A percentile compares a stretch with the other conserved stretches of the same genome.
These are phyloP conservation scores for Hyaloscypha bicolor DNA, from an alignment of 495 filamentous ascomycete genomes.

Conservation along the genomic window DNA sequence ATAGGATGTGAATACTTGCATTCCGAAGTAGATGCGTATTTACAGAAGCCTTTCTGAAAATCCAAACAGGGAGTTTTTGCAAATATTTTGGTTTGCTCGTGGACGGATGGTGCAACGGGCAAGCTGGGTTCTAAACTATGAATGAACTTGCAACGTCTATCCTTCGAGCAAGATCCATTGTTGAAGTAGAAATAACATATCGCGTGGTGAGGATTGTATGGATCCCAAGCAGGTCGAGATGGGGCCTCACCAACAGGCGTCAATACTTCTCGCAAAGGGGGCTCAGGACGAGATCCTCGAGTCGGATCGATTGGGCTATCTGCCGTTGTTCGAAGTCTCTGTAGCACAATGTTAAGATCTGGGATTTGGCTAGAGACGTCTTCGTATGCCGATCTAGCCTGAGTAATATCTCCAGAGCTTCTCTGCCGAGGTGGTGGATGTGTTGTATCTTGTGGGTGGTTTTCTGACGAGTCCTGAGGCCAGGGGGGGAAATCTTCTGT, in stretches of 20 bases:
- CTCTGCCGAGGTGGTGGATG: neutral
- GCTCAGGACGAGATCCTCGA: neutral
- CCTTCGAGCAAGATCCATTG: neutral
- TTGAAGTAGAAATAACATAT: neutral
- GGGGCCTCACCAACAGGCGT: neutral
- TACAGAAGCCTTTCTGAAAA: neutral
- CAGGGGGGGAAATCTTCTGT: neutral
- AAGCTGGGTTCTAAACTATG: neutral
- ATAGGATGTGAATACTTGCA: neutral
- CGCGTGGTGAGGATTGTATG: neutral
- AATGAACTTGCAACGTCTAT: neutral
- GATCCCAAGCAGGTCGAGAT: slow-evolving; percentile 12
- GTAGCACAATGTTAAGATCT: neutral
- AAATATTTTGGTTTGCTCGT: neutral
- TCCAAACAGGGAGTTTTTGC: neutral
- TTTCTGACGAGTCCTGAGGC: neutral
- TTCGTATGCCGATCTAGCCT: neutral
- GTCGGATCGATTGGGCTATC: neutral
- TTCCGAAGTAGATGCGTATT: neutral
- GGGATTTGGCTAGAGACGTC: neutral
- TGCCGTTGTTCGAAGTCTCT: neutral
- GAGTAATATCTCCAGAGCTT: neutral
- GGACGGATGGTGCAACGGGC: neutral
- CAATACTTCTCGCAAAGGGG: neutral
- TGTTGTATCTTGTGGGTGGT: neutral